Base-by-base conservation (phyloP, 2,329 filamentous ascomycete species). In the Aspergillus transmontanensis region DNA sequence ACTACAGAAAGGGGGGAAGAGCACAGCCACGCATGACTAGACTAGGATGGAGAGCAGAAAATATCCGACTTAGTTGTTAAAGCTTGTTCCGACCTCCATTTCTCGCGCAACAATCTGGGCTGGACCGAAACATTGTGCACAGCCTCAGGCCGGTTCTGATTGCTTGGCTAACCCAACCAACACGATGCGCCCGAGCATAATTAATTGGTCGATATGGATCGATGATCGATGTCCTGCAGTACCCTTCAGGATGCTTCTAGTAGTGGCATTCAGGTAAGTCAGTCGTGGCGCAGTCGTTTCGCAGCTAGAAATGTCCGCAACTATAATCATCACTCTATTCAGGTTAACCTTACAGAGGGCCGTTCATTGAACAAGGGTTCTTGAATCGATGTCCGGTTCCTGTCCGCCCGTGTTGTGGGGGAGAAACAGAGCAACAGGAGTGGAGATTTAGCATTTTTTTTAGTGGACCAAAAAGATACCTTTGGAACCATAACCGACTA, bases 61-160 rank as follows among this genome's bases (percentile, higher is more conserved):
- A 54, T 6, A 36, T 36, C 51, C 30, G 51, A 54, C 10, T 30
- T 54, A n/a, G 32, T n/a, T 28, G 19, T 45, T 19, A 54, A 59
- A 54, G 58, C 58, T 59, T 59, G 48, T 54, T 59, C 48, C 36
- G 36, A 59, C 58, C 48, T 53, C 58, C 28, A 34, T 28, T 28
- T 58, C 12, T 48, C 28, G n/a, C 30, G 11, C 57, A 41, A 12
- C 46, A 48, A 28, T 54, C 34, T 23, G 36, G 21, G 9, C 32
- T 48, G n/a, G 12, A 30, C 57, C 21, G 11, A 28, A 30, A 26
- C 16, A 56, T 19, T 11, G 14, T 62, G 58, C 62, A 64, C 62
- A 58, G 62, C 62, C 62, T 28, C 62, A 39, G 34, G 45, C 53
- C 54, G 58, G 59, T 34, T 54, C 62, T 58, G 58, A 61, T 43